Evolutionary conservation across 164 flowering plant species (phyloP).

Genomic region (Stephania japonica): DNA sequence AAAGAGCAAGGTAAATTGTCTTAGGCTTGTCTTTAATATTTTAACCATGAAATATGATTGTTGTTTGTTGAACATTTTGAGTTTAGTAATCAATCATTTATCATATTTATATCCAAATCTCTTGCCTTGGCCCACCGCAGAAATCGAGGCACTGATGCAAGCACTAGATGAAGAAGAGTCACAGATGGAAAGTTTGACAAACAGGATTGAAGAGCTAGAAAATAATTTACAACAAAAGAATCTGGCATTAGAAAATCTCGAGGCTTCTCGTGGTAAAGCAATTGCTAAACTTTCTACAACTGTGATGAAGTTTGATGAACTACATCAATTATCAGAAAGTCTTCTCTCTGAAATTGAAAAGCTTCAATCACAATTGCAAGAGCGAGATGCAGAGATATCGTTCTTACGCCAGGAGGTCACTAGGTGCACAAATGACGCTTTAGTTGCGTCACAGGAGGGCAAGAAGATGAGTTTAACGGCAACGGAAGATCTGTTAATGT

Average conservation of each 20-base stretch:
- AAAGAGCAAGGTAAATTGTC: conserved; percentile 78
- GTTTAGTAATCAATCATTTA: neutral
- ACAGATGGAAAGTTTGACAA: conserved; percentile 67
- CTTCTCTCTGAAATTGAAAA: conserved; percentile 87
- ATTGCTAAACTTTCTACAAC: conserved; percentile 75
- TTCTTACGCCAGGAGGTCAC: conserved; percentile 95
- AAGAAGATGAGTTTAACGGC: conserved; percentile 50
- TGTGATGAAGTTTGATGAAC: conserved; percentile 87
- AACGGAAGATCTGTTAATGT: conserved; percentile 45
- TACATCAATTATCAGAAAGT: conserved; percentile 67
- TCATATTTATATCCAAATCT: neutral
- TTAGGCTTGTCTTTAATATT: neutral
- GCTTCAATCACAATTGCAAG: conserved; percentile 81
- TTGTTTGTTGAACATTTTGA: neutral
- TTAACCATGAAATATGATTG: neutral
- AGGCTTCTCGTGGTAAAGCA: conserved; percentile 75
- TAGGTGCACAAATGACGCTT: conserved; percentile 79
- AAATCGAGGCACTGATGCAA: conserved; percentile 85
- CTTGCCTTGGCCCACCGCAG: conserved; percentile 28
- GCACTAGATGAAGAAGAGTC: conserved; percentile 96
- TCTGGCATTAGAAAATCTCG: conserved; percentile 57
- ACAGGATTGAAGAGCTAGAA: conserved; percentile 53
- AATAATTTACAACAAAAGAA: conserved; percentile 52
- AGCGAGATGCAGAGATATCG: conserved; percentile 79
- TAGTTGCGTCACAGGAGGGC: conserved; percentile 57